Evolutionary conservation across 176 grass and related monocot genomes (phyloP), one percentile per base, ranked within the genome.

Genomic region (Zoysia pacifica): DNA sequence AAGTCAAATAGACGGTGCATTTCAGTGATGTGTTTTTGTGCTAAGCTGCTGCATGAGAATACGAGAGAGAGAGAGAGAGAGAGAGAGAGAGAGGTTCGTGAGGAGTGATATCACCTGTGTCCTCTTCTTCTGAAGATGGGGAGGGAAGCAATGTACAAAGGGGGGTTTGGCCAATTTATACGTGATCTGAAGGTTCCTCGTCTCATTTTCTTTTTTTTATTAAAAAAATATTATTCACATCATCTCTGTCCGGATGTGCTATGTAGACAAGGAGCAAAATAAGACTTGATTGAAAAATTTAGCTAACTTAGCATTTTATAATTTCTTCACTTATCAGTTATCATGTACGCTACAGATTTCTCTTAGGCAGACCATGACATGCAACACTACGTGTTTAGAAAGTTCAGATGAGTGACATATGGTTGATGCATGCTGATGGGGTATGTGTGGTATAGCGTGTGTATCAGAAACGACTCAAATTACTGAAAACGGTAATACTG

Each of bases 401-500:
- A 51, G 38, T 72, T 38, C 50, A 36, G 54, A 36, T 70, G 54
- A 53, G 38, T 11, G 36, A 18, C 40, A 52, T 10, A 68, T 3
- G 6, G 42, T 5, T 49, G 65, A 38, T 81, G 39, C 53, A 56
- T 73, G 60, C 40, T 77, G 47, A 53, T 79, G 48, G 9, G 61
- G 63, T 43, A 70, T 44, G 19, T 53, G 40, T 70, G 38, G 4
- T 15, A 36, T 70, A 53, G 54, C 15, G 55, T 80, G 68, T 87
- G 81, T 59, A 71, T 78, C 37, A 72, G 82, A 82, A 79, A 83
- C 55, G 65, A 12, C 45, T 46, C 49, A 40, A 48, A 68, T 47
- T 28, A 35, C 82, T 60, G 46, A 65, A 85, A 77, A 73, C 78
- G 73, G 67, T 15, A 85, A 81, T 85, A 51, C 62, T 79, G 80